Evolutionary conservation across 2,329 filamentous ascomycete species (phyloP).

Genomic region (Ceratocystis destructans): DNA sequence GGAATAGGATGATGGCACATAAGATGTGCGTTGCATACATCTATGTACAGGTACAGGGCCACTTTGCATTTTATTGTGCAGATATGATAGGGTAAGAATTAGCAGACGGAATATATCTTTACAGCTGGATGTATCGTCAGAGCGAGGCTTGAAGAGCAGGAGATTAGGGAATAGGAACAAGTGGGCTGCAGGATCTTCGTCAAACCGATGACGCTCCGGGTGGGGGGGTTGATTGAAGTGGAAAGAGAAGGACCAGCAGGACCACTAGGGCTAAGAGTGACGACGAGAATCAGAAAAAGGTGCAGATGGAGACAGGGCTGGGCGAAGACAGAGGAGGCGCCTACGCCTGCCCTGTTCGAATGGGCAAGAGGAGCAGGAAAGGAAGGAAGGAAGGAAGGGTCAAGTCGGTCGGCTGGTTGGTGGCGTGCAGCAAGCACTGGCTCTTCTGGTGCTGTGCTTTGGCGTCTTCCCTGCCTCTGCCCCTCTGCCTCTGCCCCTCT

Average conservation of each 20-base stretch:
- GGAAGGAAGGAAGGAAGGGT: background rate
- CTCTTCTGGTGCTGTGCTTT: background rate
- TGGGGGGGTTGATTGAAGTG: background rate
- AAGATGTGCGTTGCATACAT: background rate
- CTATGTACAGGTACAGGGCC: background rate
- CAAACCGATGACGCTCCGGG: conserved; percentile 1
- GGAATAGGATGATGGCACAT: background rate
- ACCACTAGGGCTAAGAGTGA: background rate
- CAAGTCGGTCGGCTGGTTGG: background rate
- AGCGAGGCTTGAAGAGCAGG: background rate
- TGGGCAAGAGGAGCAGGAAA: background rate
- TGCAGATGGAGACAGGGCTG: background rate
- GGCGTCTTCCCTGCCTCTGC: background rate
- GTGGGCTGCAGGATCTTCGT: background rate
- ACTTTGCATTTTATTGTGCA: too few relatives aligned
- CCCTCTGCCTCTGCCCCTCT: background rate
- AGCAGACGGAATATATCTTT: background rate
- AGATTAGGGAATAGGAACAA: background rate
- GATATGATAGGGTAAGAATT: background rate
- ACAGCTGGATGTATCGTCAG: background rate
- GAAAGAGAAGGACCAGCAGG: background rate
- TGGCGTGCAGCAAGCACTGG: background rate
- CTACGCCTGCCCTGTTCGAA: conserved; percentile 15
- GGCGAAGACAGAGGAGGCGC: conserved; percentile 8
- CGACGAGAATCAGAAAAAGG: background rate